These are phyloP conservation scores for Trametes cubensis DNA, from an alignment of 768 basidiomycete genomes.

Conservation along the genomic window DNA sequence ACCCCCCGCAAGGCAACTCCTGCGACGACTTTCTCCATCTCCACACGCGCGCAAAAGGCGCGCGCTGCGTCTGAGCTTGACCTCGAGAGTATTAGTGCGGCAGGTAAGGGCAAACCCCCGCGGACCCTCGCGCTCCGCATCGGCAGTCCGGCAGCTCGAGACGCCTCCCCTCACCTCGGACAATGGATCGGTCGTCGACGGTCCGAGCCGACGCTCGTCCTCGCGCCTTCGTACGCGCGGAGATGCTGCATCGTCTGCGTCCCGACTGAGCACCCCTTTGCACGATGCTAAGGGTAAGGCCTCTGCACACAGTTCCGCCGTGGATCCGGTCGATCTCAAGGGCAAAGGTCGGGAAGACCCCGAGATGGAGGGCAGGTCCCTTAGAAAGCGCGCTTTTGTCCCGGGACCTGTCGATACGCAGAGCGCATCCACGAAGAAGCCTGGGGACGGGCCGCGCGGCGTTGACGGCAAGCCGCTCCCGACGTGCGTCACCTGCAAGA, in stretches of 20 bases:
- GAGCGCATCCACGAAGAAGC: conserved; percentile 25
- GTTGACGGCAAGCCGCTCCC: conserved; percentile 70
- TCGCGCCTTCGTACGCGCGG: conserved; percentile 29
- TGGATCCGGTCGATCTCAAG: conserved; percentile 18
- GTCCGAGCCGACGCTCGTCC: conserved; percentile 31
- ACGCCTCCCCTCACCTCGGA: conserved; percentile 54
- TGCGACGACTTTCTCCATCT: conserved; percentile 49
- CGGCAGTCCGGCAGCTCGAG: conserved; percentile 41
- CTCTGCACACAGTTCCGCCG: conserved; percentile 20
- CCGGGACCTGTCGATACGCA: conserved; percentile 10
- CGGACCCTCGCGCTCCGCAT: conserved; percentile 23
- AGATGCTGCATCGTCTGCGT: conserved; percentile 27
- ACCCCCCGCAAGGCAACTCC: conserved; percentile 22
- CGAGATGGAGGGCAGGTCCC: conserved; percentile 28
- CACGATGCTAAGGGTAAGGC: conserved; percentile 25
- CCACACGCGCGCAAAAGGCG: conserved; percentile 59
- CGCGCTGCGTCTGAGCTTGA: conserved; percentile 35
- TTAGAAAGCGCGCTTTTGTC: conserved; percentile 27
- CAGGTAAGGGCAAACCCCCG: conserved; percentile 16
- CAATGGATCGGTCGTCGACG: conserved; percentile 38
- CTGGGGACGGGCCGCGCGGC: conserved; percentile 50
- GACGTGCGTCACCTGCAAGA: conserved; percentile 70
- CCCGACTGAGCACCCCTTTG: conserved; percentile 21
- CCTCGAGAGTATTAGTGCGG: conserved; percentile 24
- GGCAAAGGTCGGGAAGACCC: conserved; percentile 23